A percentile compares a stretch with the other conserved stretches of the same genome.
Evolutionary conservation across 768 basidiomycete species (phyloP).

Genomic region (Tylopilus plumbeoviolaceoides): DNA sequence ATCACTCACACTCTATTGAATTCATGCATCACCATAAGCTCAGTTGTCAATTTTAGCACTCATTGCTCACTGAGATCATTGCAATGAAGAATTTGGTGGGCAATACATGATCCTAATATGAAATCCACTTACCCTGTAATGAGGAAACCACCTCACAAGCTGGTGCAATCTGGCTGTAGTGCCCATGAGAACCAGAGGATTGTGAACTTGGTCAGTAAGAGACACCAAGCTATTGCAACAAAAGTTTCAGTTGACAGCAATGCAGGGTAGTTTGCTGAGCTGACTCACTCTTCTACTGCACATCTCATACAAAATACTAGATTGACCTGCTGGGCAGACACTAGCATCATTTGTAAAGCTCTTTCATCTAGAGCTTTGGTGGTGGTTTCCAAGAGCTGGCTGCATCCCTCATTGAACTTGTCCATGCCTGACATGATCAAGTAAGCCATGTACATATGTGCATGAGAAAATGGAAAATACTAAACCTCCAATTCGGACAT

Average conservation of each 20-base stretch:
- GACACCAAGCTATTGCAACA: background rate
- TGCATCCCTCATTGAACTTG: background rate
- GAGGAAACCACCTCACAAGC: conserved; percentile 8
- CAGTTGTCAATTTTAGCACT: no score
- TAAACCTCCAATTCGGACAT: background rate
- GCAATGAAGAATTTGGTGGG: background rate
- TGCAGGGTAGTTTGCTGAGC: background rate
- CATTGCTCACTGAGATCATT: no score
- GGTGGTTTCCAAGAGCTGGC: background rate
- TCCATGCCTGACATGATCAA: no score
- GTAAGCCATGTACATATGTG: background rate
- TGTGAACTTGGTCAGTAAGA: background rate
- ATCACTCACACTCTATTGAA: no score
- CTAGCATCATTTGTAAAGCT: background rate
- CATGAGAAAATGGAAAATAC: background rate
- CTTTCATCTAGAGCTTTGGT: background rate
- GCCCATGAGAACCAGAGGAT: background rate
- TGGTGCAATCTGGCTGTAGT: background rate
- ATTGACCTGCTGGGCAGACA: conserved; percentile 3
- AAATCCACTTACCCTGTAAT: background rate
- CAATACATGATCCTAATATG: background rate
- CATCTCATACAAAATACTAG: conserved; percentile 4
- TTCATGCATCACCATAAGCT: no score
- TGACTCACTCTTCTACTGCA: conserved; percentile 3
- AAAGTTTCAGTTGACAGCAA: background rate